A percentile compares a stretch with the other conserved stretches of the same genome.
These are phyloP conservation scores for Dioscorea cayenensis DNA, from an alignment of 116 monocot species.

Conservation along the genomic window DNA sequence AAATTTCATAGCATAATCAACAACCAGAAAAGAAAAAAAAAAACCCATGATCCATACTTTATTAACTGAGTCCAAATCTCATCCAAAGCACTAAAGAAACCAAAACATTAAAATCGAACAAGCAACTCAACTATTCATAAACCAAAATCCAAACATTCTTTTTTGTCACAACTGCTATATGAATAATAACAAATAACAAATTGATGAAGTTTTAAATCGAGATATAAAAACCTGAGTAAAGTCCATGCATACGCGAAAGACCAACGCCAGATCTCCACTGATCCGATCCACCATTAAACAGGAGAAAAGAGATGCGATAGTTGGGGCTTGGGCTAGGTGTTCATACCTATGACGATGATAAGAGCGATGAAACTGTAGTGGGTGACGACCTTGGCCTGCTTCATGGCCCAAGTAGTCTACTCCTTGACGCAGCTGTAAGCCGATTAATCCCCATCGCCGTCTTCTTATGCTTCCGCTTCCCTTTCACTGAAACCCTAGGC, in stretches of 20 bases:
- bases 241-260: background rate
- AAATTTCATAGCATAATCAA: too few relatives aligned
- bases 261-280: background rate
- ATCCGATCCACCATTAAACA: conserved; percentile 10
- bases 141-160: background rate
- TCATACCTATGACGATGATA: conserved; percentile 72
- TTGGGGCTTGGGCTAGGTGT: conserved; percentile 58
- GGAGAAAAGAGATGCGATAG: conserved; percentile 61
- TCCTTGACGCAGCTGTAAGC: conserved; percentile 26
- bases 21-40: too few relatives aligned
- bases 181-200: background rate
- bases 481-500: conserved; percentile 22
- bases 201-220: background rate
- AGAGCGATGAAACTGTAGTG: conserved; percentile 59
- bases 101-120: background rate
- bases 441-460: background rate
- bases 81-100: background rate
- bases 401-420: conserved; percentile 57
- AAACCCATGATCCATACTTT: background rate
- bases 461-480: conserved; percentile 28
- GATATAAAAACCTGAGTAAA: background rate
- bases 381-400: conserved; percentile 36
- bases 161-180: background rate
- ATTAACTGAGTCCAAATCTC: background rate
- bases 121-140: background rate